phyloP scores from a whole-genome alignment of 129 eudicot species.

The Glebionis coronaria region DNA sequence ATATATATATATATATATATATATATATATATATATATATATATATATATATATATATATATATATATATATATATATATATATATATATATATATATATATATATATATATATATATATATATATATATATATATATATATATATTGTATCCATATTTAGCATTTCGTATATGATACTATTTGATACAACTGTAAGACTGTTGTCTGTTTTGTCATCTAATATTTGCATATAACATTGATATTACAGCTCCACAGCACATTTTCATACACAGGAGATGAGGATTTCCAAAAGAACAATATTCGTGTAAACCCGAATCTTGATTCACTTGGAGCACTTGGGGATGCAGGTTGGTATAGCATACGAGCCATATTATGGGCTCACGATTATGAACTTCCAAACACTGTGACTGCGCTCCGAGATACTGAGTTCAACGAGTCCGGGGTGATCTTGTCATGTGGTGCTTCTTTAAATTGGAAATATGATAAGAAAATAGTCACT shows the following conservation, averaged over 20 bases:
- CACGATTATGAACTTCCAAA: slow-evolving; percentile 47
- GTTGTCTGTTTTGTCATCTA: too few species aligned
- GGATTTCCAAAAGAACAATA: slow-evolving; percentile 46
- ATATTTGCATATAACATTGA: slow-evolving; percentile 24
- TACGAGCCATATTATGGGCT: slow-evolving; percentile 52
- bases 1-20: too few species aligned
- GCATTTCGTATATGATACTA: too few species aligned
- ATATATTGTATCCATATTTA: too few species aligned
- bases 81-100: too few species aligned
- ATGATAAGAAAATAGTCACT: slow-evolving; percentile 44
- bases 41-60: too few species aligned
- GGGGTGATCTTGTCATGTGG: slow-evolving; percentile 59
- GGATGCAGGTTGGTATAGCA: slow-evolving; percentile 56
- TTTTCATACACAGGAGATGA: slow-evolving; percentile 19
- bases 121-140: too few species aligned
- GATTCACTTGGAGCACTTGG: slow-evolving; percentile 43
- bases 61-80: too few species aligned
- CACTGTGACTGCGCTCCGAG: slow-evolving; percentile 37
- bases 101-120: too few species aligned
- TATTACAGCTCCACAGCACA: slow-evolving; percentile 34
- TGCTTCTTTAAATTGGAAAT: slow-evolving; percentile 38
- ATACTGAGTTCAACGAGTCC: slow-evolving; percentile 35
- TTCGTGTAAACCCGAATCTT: slow-evolving; percentile 44
- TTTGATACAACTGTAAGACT: too few species aligned
- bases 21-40: too few species aligned